Conservation (phyloP, 2,329 filamentous ascomycete species). For the Davidsoniella australis region DNA sequence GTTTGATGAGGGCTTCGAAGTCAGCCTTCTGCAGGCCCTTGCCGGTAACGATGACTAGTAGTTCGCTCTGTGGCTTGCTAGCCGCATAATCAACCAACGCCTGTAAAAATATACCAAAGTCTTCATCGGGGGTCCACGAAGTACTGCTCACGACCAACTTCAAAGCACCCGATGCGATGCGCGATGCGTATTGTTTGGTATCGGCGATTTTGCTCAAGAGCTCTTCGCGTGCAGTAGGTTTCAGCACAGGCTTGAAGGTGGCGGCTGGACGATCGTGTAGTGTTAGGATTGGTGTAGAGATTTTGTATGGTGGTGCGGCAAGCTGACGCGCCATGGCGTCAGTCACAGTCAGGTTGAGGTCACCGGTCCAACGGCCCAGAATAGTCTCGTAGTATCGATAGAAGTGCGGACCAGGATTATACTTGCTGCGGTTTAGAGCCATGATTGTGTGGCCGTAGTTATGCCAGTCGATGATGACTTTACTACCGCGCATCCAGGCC, state of each 20-base stretch:
- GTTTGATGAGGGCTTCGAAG: slow-evolving; percentile 51
- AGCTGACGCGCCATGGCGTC: slow-evolving; percentile 71
- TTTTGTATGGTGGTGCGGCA: slow-evolving; percentile 40
- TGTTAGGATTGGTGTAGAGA: slow-evolving; percentile 48
- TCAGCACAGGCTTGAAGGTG: slow-evolving; percentile 57
- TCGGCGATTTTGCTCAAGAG: slow-evolving; percentile 52
- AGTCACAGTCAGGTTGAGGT: slow-evolving; percentile 73
- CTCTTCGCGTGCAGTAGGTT: slow-evolving; percentile 26
- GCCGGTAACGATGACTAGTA: slow-evolving; percentile 87
- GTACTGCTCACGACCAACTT: slow-evolving; percentile 79
- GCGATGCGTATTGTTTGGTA: slow-evolving; percentile 39
- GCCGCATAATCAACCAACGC: slow-evolving; percentile 60
- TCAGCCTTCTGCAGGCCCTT: slow-evolving; percentile 70
- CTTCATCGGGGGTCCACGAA: slow-evolving; percentile 93
- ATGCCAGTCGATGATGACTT: slow-evolving; percentile 90
- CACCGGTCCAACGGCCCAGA: slow-evolving; percentile 49
- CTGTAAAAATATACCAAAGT: slow-evolving; percentile 75
- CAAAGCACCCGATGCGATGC: slow-evolving; percentile 39
- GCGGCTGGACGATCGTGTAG: slow-evolving; percentile 75
- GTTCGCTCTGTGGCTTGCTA: slow-evolving; percentile 20
- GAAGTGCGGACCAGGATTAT: slow-evolving; percentile 59
- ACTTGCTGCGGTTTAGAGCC: slow-evolving; percentile 36
- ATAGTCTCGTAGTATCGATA: slow-evolving; percentile 62
- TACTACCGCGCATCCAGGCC: slow-evolving; percentile 61
- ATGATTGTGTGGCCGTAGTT: slow-evolving; percentile 97